Conservation (phyloP, 2,329 filamentous ascomycete species). For the Geosmithia flava region DNA sequence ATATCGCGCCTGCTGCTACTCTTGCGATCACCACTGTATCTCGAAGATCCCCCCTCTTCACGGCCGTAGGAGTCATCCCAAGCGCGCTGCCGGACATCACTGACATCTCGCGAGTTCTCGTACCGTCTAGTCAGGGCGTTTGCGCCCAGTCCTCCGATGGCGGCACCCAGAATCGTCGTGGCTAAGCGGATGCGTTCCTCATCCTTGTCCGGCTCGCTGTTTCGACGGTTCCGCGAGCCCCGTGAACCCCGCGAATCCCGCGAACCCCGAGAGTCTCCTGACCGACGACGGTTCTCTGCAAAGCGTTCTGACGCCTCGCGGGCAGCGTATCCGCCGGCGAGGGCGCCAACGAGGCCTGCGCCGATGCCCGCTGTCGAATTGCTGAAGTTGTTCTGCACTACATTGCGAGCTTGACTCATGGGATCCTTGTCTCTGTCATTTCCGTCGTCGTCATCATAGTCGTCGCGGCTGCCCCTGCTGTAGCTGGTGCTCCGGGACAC, state of each 20-base stretch:
- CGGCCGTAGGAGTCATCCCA: slow-evolving; percentile 20
- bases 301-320: slow-evolving; percentile 31
- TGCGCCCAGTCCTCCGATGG: slow-evolving; percentile 41
- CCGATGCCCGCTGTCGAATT: slow-evolving; percentile 35
- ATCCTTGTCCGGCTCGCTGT: slow-evolving; percentile 11
- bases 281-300: slow-evolving; percentile 15
- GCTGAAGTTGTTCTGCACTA: slow-evolving; percentile 33
- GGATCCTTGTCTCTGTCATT: slow-evolving; percentile 14
- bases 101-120: slow-evolving; percentile 21
- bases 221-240: slow-evolving; percentile 8
- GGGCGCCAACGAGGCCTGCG: slow-evolving; percentile 37
- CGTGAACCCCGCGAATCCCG: neutral
- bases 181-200: slow-evolving; percentile 20
- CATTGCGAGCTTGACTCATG: slow-evolving; percentile 24
- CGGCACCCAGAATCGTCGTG: slow-evolving; percentile 39
- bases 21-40: slow-evolving; percentile 9
- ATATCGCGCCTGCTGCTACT: slow-evolving; percentile 1
- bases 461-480: slow-evolving; percentile 6
- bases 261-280: neutral
- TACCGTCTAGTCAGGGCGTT: slow-evolving; percentile 34
- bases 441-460: neutral
- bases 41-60: slow-evolving; percentile 11
- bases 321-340: slow-evolving; percentile 41
- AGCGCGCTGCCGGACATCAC: slow-evolving; percentile 15
- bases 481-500: slow-evolving; percentile 12